Evolutionary conservation across 805 yeast genomes (phyloP), one percentile per base, ranked within the genome.

Genomic region (Hyphopichia homilentoma): DNA sequence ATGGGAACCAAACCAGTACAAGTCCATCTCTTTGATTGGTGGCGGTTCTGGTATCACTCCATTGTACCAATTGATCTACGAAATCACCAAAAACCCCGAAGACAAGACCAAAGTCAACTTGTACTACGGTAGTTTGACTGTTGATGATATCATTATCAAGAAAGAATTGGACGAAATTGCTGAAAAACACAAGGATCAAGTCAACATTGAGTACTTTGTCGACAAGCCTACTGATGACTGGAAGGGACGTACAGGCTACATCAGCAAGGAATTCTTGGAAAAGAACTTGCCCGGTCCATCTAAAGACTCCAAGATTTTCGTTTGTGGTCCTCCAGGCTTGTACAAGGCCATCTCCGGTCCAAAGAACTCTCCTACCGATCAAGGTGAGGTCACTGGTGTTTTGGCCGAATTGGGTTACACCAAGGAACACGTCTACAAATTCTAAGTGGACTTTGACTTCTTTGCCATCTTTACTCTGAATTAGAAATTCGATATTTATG

Each of bases 11-110:
- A 90, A 93, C 73, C 77, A 80, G 57, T 90, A 76, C 70, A 77
- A 84, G 52, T 68, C 78, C 44, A 78, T 93, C 57, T 77, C 82
- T 37, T 75, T 93, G 57, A 70, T 93, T 47, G 97, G 96, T 50
- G 98, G 95, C 54, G 98, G 98, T 56, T 74, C 95, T 32, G 97
- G 97, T 65, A 89, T 93, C 60, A 86, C 97, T 29, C 98, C 98
- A 39, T 73, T 93, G 63, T 89, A 75, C 73, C 98, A 93, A 71
- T 65, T 93, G 59, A 60, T 86, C 41, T 82, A 78, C 52, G 80
- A 77, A 57, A 75, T 90, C 56, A 72, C 84, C 52, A 70, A 73
- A 56, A 78, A 89, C 72, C 89, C 95, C 35, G 68, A 64, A 28
- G 97, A 93, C 68, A 82, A 86, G 61, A 93, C 98, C 52, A 82